These are phyloP conservation scores for Eucalyptus dawsonii DNA, from an alignment of 345 rosid species.

Conservation along the genomic window DNA sequence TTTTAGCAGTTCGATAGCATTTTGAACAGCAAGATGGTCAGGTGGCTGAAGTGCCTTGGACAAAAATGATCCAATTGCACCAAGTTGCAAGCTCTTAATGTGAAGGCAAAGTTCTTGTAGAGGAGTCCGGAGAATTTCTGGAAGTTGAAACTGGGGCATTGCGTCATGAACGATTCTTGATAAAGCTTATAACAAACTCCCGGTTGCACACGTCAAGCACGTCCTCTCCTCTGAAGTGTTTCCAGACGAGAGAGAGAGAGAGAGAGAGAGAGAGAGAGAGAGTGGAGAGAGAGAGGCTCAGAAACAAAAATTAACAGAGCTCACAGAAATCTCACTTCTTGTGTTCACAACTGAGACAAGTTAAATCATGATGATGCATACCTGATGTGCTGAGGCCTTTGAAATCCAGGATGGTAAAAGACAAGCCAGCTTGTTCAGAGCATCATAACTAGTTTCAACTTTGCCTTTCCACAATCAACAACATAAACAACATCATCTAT, in stretches of 20 bases:
- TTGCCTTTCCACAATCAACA: conserved; percentile 94
- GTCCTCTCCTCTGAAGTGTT: conserved; percentile 97
- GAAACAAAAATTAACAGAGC: neutral
- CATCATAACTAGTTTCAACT: conserved; percentile 98
- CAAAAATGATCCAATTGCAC: conserved; percentile 73
- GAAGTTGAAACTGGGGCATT: conserved; percentile 73
- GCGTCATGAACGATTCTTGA: conserved; percentile 69
- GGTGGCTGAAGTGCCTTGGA: conserved; percentile 98
- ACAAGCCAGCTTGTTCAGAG: conserved; percentile 92
- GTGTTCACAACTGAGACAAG: neutral
- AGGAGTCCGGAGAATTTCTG: conserved; percentile 93
- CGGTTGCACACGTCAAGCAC: conserved; percentile 97
- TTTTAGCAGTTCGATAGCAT: conserved; percentile 92
- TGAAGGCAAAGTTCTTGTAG: conserved; percentile 87
- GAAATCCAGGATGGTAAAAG: conserved; percentile 95
- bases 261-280: no score
- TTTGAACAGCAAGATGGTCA: conserved; percentile 86
- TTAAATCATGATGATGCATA: conserved; percentile 3
- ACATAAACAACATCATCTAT: conserved; percentile 96
- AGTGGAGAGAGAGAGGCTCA: neutral
- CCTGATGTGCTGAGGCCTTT: conserved; percentile 95
- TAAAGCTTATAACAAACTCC: conserved; percentile 93
- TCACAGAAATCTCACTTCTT: neutral
- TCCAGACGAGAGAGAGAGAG: neutral
- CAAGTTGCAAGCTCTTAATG: conserved; percentile 89